These are phyloP conservation scores for Arthroderma sp. DNA, from an alignment of 2,329 filamentous ascomycete species.

Conservation along the genomic window DNA sequence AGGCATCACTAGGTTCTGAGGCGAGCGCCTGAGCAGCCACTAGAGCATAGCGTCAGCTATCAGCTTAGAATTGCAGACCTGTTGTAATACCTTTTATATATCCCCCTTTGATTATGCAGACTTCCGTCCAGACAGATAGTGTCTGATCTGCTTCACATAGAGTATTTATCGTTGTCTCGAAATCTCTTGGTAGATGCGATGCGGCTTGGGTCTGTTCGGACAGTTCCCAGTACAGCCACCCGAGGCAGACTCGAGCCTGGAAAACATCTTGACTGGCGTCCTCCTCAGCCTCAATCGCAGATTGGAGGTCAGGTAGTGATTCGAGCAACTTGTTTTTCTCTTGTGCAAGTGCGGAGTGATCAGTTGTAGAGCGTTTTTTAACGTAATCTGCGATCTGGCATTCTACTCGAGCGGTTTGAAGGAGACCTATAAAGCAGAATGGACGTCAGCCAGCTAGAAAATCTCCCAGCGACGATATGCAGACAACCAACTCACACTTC, in stretches of 20 bases:
- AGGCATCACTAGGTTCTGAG: conserved; percentile 40
- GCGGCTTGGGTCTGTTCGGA: conserved; percentile 54
- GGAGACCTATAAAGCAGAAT: conserved; percentile 41
- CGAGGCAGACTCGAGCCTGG: conserved; percentile 70
- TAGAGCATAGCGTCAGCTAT: conserved; percentile 13
- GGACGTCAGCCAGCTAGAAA: neutral
- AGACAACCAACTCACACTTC: conserved; percentile 50
- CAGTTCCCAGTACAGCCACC: conserved; percentile 70
- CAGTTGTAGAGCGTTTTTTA: conserved; percentile 15
- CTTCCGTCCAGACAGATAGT: conserved; percentile 62
- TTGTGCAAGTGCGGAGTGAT: conserved; percentile 19
- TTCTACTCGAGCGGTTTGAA: conserved; percentile 57
- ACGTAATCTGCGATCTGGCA: conserved; percentile 47
- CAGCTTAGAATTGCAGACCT: neutral
- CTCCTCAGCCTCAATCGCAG: conserved; percentile 46
- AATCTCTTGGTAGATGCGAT: conserved; percentile 48
- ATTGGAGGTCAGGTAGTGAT: conserved; percentile 27
- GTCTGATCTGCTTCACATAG: conserved; percentile 39
- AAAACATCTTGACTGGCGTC: conserved; percentile 44
- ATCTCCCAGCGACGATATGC: conserved; percentile 9
- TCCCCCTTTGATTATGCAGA: conserved; percentile 65
- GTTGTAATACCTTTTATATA: conserved; percentile 57
- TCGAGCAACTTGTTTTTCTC: conserved; percentile 23
- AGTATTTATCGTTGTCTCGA: conserved; percentile 42
- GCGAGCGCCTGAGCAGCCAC: conserved; percentile 34